phyloP scores from a whole-genome alignment of 257 asterid genomes.

The Solanum appendiculatum region DNA sequence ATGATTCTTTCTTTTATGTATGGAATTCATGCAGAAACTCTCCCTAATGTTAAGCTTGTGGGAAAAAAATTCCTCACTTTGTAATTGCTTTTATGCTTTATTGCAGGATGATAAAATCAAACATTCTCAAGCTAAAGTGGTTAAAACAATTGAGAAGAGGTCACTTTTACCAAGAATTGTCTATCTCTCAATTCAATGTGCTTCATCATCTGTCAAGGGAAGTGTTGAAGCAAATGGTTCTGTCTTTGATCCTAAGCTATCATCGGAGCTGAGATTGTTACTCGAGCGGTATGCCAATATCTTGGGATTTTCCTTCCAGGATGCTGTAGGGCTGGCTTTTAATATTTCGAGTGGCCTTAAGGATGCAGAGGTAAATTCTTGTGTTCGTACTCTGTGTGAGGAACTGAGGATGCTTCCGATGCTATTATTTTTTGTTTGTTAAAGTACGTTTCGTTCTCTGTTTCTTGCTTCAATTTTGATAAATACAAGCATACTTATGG shows the following conservation, averaged over 20 bases:
- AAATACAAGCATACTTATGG: background rate
- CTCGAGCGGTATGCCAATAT: constrained; percentile 78
- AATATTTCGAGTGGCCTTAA: constrained; percentile 54
- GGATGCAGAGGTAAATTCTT: constrained; percentile 47
- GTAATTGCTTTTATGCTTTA: background rate
- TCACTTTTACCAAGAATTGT: constrained; percentile 88
- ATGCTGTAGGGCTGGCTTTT: constrained; percentile 67
- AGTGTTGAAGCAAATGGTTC: constrained; percentile 63
- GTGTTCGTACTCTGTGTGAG: background rate
- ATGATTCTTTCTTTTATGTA: background rate
- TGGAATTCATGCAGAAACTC: background rate
- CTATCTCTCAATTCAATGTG: constrained; percentile 68
- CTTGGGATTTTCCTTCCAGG: constrained; percentile 62
- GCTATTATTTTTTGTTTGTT: background rate
- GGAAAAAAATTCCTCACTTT: background rate
- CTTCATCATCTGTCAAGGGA: constrained; percentile 70
- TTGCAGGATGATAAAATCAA: constrained; percentile 47
- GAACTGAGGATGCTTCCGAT: background rate
- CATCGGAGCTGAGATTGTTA: constrained; percentile 58
- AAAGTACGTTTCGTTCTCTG: background rate
- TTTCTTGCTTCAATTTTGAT: background rate
- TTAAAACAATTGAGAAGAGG: constrained; percentile 66
- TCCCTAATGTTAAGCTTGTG: background rate
- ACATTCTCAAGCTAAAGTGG: constrained; percentile 34
- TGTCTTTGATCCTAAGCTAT: constrained; percentile 40